Evolutionary conservation across 2,329 filamentous ascomycete species (phyloP), one percentile per base, ranked within the genome.

Genomic region (Anthostomella pinea): DNA sequence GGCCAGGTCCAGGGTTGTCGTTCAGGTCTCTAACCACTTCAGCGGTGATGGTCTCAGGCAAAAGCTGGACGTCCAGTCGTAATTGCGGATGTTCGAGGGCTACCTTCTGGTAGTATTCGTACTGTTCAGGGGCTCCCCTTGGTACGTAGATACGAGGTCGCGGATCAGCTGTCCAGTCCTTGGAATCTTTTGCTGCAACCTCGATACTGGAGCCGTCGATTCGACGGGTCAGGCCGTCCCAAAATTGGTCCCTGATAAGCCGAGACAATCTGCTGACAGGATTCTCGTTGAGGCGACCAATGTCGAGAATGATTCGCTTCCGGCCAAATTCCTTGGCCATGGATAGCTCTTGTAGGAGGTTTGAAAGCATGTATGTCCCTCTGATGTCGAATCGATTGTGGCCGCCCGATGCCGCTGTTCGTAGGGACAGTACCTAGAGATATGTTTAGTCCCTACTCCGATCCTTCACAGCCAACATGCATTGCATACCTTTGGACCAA

Each of bases 341-440:
- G 2, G 86, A 93, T 49, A 98, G 77, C 66, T 98, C 93, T 65
- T 98, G 93, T 25, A 97, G 74, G 29, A 97, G 79, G 61, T 97
- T 98, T 45, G 91, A 95, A 41, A 98, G 77, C 84, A 95, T 94
- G 65, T 98, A 98, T 20, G 88, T 97, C 54, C 93, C 93, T 48
- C 91, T 85, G 45, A 98, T 79, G 59, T 97, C 90, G 63, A 91
- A 89, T 46, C 82, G 81, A 57, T 90, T 91, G 68, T 86, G 80
- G 26, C 90, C 91, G 51, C 85, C 87, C 22, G 90, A 96, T 15
- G 79, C 83, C 18, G 86, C 85, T 3, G 91, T 96, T 47, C 88
- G 85, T 23, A 97, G 70, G 23, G 85, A 83, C 36, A 96, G 75
- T 29, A 88, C 83, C 84, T 87, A 49, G 25, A n/a, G 39, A 15